Evolutionary conservation across 495 filamentous ascomycete species (phyloP), one percentile per base, ranked within the genome.

Genomic region (Trichoderma erinaceum): DNA sequence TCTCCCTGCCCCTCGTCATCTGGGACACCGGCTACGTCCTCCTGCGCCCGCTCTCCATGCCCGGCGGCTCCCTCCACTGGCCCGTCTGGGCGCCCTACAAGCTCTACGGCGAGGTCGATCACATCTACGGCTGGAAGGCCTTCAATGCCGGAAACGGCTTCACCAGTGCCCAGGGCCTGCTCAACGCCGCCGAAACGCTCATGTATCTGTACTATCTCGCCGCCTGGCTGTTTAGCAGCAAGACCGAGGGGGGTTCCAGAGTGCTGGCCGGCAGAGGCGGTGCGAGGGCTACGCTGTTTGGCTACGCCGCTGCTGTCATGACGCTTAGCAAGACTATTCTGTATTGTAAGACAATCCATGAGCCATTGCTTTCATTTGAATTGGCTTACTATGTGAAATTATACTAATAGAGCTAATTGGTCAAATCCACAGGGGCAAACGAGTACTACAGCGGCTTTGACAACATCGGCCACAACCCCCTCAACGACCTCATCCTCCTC

Each of bases 21-120:
- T 96, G 93, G 93, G 94, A 97, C 79, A 83, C 86, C 10, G 81
- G 80, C 63, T 97, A 96, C 79, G 86, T 96, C 48, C 78, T 97
- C 41, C 78, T 93, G 56, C 91, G 94, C 23, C 94, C 94, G 41
- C 84, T 88, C 77, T 88, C 85, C 63, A 96, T 98, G 92, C 86
- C 89, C 0, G 91, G 91, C 68, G 92, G 92, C 7, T 76, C 78
- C 44, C 78, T 90, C 61, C 91, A 96, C 77, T 86, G 82, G 71
- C 90, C 90, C 7, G 71, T 97, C 64, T 97, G 86, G 85, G 78
- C 78, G 16, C 92, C 91, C 0, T 97, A 97, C 77, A 87, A 83
- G 73, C 85, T 96, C 0, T 97, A 97, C 78, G 89, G 88, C 38
- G 83, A 78, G 44, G 80, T 97, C 67, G 94, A 98, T 74, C 83